These are phyloP conservation scores for Penicillium crustosum DNA, from an alignment of 2,329 filamentous ascomycete genomes.

Conservation along the genomic window DNA sequence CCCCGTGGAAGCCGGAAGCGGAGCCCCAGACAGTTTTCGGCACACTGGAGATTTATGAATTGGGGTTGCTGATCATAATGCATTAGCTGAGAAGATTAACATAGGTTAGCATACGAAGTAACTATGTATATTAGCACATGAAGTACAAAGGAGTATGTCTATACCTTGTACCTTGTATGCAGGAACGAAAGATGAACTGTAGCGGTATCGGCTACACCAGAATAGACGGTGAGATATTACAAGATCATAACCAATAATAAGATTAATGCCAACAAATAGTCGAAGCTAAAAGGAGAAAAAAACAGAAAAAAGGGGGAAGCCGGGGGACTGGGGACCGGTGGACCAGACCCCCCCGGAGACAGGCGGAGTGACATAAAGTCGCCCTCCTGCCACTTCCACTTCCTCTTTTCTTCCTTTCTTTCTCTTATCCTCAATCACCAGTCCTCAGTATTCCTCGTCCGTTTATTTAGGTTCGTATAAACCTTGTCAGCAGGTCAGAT, in stretches of 20 bases:
- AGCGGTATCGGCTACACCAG: neutral
- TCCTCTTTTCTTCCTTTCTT: neutral
- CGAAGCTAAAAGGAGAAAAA: neutral
- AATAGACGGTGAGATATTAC: slow-evolving; percentile 2
- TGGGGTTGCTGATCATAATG: neutral
- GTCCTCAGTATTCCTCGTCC: slow-evolving; percentile 5
- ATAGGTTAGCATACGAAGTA: no score
- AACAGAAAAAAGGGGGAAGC: slow-evolving; percentile 1
- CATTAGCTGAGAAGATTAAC: neutral
- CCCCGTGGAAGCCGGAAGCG: slow-evolving; percentile 1
- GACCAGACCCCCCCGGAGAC: neutral
- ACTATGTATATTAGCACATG: no score
- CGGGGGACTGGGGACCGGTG: slow-evolving; percentile 5
- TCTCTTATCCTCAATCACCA: neutral
- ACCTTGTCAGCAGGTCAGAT: slow-evolving; percentile 44
- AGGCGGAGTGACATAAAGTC: slow-evolving; percentile 8
- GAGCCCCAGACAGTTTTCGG: neutral
- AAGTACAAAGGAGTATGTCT: neutral
- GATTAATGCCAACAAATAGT: neutral
- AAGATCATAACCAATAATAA: neutral
- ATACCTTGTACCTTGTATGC: neutral
- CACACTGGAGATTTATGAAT: neutral
- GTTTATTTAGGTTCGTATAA: slow-evolving; percentile 26
- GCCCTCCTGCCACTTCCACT: neutral
- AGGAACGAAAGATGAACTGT: neutral